Conservation (phyloP, 164 flowering plant species). For the Paratinospora sagittata region DNA sequence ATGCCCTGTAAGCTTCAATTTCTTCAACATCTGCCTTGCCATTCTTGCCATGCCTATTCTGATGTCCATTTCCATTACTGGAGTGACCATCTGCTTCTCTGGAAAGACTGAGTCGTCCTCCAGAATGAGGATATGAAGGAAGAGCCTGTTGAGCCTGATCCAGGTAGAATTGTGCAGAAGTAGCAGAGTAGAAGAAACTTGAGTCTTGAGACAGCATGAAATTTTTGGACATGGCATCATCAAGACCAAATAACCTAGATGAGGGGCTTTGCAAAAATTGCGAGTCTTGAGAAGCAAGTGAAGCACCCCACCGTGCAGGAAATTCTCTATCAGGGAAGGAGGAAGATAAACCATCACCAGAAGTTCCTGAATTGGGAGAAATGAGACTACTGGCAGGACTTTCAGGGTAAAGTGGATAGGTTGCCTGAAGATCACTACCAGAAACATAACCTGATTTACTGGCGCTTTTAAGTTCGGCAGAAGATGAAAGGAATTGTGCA, state of each 20-base stretch:
- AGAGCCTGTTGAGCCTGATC: conserved; percentile 52
- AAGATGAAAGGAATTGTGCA: conserved; percentile 79
- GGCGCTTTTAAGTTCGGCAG: conserved; percentile 44
- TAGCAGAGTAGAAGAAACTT: conserved; percentile 90
- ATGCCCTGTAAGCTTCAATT: conserved; percentile 91
- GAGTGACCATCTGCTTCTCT: conserved; percentile 69
- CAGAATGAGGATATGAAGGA: conserved; percentile 37
- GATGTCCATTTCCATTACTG: conserved; percentile 52
- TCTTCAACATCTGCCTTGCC: conserved; percentile 81
- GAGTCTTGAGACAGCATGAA: conserved; percentile 57
- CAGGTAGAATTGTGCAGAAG: conserved; percentile 86
- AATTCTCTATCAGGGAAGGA: conserved; percentile 61
- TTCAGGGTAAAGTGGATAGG: conserved; percentile 80
- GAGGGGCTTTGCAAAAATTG: conserved; percentile 46
- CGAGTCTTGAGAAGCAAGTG: conserved; percentile 43
- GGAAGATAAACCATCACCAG: conserved; percentile 55
- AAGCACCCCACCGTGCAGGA: conserved; percentile 51
- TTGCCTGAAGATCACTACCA: conserved; percentile 69
- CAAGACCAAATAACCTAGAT: conserved; percentile 45
- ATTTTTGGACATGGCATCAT: conserved; percentile 29
- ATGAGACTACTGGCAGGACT: conserved; percentile 78
- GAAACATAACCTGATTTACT: conserved; percentile 41
- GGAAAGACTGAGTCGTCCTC: conserved; percentile 82
- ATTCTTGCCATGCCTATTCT: conserved; percentile 49
- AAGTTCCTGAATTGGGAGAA: conserved; percentile 67